Evolutionary conservation across 75 land plant genomes (phyloP).

Genomic region (Pinus taeda): DNA sequence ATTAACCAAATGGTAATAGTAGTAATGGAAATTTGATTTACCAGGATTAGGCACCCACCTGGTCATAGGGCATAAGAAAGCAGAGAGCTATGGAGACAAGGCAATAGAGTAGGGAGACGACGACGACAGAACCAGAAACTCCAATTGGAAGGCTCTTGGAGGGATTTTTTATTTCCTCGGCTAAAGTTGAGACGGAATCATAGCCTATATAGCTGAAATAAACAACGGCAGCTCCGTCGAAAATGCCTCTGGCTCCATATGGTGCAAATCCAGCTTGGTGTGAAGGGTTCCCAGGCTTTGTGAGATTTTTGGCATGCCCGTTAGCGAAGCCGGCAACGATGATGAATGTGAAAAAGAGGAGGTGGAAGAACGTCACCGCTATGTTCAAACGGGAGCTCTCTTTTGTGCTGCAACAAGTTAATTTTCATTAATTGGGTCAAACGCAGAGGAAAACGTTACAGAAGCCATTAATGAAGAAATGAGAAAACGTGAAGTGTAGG

Average conservation of each 20-base stretch:
- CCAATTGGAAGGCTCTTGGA: slow-evolving; percentile 69
- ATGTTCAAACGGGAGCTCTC: slow-evolving; percentile 54
- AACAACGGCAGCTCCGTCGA: slow-evolving; percentile 74
- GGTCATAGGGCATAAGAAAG: slow-evolving; percentile 58
- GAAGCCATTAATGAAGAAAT: neutral
- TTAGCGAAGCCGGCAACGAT: slow-evolving; percentile 45
- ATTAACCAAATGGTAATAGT: no score
- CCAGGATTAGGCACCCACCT: slow-evolving; percentile 24
- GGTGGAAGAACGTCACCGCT: slow-evolving; percentile 44
- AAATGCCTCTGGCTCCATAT: slow-evolving; percentile 50
- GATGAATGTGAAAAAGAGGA: slow-evolving; percentile 48
- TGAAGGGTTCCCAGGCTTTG: slow-evolving; percentile 33
- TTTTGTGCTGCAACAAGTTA: slow-evolving; percentile 39
- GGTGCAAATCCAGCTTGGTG: slow-evolving; percentile 50
- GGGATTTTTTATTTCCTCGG: slow-evolving; percentile 75
- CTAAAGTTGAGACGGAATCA: slow-evolving; percentile 77
- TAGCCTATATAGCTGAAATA: slow-evolving; percentile 84
- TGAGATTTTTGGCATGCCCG: slow-evolving; percentile 48
- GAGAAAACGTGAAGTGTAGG: no score
- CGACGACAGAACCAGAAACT: slow-evolving; percentile 50
- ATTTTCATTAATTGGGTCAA: neutral
- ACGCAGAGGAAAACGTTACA: neutral
- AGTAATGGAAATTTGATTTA: no score
- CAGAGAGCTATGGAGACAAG: slow-evolving; percentile 65
- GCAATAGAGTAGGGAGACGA: slow-evolving; percentile 60